Evolutionary conservation across 2,329 filamentous ascomycete species (phyloP).

Genomic region (Oidium heveae): DNA sequence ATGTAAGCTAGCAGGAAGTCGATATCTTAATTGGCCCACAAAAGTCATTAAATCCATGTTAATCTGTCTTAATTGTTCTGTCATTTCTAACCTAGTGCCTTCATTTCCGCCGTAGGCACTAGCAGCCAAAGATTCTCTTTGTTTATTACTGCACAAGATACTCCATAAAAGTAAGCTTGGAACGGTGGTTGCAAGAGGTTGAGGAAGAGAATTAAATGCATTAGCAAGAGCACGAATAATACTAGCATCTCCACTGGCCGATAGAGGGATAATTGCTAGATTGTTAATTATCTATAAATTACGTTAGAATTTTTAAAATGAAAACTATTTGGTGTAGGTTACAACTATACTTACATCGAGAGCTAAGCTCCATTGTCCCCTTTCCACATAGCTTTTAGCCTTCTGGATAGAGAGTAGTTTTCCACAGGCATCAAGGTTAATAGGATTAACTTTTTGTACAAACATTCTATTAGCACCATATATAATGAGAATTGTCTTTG

Average conservation of each 20-base stretch:
- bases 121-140: constrained; percentile 44
- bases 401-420: constrained; percentile 33
- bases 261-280: constrained; percentile 58
- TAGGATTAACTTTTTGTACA: constrained; percentile 29
- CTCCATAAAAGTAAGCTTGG: constrained; percentile 88
- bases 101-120: constrained; percentile 54
- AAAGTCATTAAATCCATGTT: constrained; percentile 84
- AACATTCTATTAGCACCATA: constrained; percentile 37
- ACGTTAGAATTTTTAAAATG: constrained; percentile 6
- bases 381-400: constrained; percentile 32
- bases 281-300: constrained; percentile 37
- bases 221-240: constrained; percentile 58
- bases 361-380: constrained; percentile 31
- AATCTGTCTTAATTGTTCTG: constrained; percentile 49
- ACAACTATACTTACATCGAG: constrained; percentile 32
- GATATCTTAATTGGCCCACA: constrained; percentile 75
- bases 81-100: constrained; percentile 34
- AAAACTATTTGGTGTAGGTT: background rate
- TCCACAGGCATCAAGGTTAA: constrained; percentile 31
- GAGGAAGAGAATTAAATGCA: constrained; percentile 53
- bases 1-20: constrained; percentile 66
- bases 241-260: constrained; percentile 47
- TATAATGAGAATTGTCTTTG: constrained; percentile 32
- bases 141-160: constrained; percentile 58
- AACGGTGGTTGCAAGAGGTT: constrained; percentile 67